These are phyloP conservation scores for Gnaphalium uliginosum DNA, from an alignment of 129 eudicot species.

Conservation along the genomic window DNA sequence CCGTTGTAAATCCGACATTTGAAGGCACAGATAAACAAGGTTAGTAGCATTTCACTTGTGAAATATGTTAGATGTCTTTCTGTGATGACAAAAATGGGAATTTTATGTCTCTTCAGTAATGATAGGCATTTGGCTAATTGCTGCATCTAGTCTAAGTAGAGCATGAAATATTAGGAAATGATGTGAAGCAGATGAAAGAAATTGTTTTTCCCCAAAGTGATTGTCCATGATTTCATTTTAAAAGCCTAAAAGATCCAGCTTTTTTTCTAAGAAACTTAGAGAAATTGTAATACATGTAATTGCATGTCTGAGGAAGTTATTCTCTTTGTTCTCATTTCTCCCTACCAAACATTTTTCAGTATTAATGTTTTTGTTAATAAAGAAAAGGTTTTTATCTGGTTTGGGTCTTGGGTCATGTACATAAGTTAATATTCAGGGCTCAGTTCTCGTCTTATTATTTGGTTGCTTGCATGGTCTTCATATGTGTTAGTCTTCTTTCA, in stretches of 20 bases:
- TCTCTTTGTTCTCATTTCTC: background rate
- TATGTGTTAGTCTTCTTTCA: background rate
- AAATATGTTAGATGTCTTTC: background rate
- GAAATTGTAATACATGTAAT: background rate
- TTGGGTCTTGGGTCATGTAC: background rate
- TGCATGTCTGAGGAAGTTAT: background rate
- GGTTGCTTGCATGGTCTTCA: background rate
- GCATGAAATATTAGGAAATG: background rate
- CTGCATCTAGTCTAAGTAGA: background rate
- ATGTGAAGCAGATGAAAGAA: background rate
- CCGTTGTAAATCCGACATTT: slow-evolving; percentile 63
- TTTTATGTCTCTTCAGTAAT: background rate
- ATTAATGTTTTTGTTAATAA: background rate
- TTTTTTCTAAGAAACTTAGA: background rate
- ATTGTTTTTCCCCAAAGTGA: background rate
- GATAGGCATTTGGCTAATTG: background rate
- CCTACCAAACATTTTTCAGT: background rate
- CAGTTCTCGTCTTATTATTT: background rate
- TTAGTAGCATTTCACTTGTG: slow-evolving; percentile 24
- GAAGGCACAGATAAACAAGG: slow-evolving; percentile 60
- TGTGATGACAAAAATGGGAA: background rate
- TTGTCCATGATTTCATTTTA: background rate
- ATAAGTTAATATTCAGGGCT: background rate
- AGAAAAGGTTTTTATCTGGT: background rate
- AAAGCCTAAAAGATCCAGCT: background rate